Base-by-base conservation (phyloP, 805 yeast species). In the Zygoascus flipseniorum region DNA sequence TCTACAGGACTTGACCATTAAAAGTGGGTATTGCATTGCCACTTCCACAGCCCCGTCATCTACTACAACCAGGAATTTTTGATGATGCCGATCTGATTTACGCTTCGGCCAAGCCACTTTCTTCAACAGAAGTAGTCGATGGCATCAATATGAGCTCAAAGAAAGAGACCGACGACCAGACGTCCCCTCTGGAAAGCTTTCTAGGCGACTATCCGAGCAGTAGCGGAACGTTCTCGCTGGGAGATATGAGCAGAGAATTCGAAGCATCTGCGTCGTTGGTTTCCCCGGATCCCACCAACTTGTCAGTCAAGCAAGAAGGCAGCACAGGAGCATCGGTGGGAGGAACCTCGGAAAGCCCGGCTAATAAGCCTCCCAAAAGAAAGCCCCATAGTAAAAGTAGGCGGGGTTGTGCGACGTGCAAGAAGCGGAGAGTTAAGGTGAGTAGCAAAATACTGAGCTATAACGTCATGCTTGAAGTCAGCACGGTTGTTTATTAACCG, bases 381-480 rank as follows among this genome's bases (percentile, higher is more conserved):
- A 85, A 87, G 63, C 92, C 85, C 63, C 98, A 92, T 66, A 86
- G 83, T 55, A 92, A 92, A 69, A 86, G 95, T 37, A 79, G 95
- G 54, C 79, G 81, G 53, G 98, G 98, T 0, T 90, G 98, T 70
- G 78, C 82, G 42, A 86, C 95, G 1, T 90, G 98, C 70, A 90
- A 90, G 65, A 78, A 80, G 58, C 78, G 98, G 61, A 74, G 97
- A 50, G 97, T 92, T 43, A 90, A 90, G 52, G 52, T 50, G 19
- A 42, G 52, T 31, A 31, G 8, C 35, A 31, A 31, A 31, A 8
- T 31, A 9, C 35, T 13, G n/a, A n/a, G n/a, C n/a, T n/a, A n/a
- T n/a, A n/a, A n/a, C n/a, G n/a, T n/a, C n/a, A n/a, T n/a, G n/a
- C n/a, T n/a, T n/a, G n/a, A n/a, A n/a, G n/a, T n/a, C n/a, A n/a